Base-by-base conservation (phyloP, 2,329 filamentous ascomycete genomes). In the Madurella fahalii region DNA sequence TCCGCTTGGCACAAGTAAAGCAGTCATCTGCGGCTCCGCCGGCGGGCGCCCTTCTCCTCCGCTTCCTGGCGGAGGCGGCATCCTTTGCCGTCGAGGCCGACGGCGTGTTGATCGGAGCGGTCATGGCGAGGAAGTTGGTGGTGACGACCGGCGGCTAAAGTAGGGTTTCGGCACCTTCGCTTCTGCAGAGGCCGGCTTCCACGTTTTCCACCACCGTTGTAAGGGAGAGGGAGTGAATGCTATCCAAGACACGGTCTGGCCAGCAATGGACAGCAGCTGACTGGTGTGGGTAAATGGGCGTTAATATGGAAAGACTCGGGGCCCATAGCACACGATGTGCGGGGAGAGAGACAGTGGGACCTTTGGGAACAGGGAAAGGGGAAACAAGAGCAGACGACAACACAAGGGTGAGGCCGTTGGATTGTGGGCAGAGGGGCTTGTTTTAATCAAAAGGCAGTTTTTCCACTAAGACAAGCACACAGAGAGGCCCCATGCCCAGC, bases 11-110 rank as follows among this genome's bases (percentile, higher is more conserved):
- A 76, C 93, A 99, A 42, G 91, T 85, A 71, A 96, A 96, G 80
- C 93, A 99, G 73, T 97, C 93, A 71, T 95, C 91, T 44, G 89
- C 85, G 56, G 93, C 93, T 67, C 93, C 93, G 60, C 89, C 92
- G 49, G 90, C 86, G 17, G 90, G 88, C 17, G 92, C 89, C 74
- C 92, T 85, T 80, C 92, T 89, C 76, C 91, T 86, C 68, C 92
- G 84, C 78, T 96, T 83, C 67, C 79, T 77, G 50, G 78, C 74
- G 50, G 77, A 76, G 55, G 77, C 74, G 43, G 74, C 70, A 64
- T 81, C 78, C 65, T 67, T 68, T 39, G 65, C 66, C 20, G 65
- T 62, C n/a, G 64, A 59, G 20, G 63, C 58, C 20, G 67, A 56
- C 40, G 65, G 66, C 37, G 65, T 62, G 62, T 80, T 82, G 65